Evolutionary conservation across 2,329 filamentous ascomycete species (phyloP), one percentile per base, ranked within the genome.

Genomic region (Trichoderma arundinaceum): DNA sequence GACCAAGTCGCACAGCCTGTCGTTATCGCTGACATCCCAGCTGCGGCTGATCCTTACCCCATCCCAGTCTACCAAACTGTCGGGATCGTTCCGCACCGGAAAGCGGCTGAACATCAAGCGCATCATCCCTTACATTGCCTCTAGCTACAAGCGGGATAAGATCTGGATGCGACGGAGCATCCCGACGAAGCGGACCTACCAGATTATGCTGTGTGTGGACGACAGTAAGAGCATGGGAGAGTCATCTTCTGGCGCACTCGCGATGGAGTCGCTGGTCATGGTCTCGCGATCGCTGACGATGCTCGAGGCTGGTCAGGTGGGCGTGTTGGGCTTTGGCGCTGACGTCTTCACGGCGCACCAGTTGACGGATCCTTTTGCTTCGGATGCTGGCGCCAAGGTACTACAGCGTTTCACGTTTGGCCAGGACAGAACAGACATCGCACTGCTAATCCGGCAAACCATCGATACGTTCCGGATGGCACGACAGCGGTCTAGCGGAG

Each of bases 51-150:
- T 99, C 72, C 89, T 99, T 44, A 92, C 92, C 0, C 95, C 96
- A 0, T 98, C 94, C 0, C 89, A 96, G 61, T 94, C 94, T 1
- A 98, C 95, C 43, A 99, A 98, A 75, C 91, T 99, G 68, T 94
- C 94, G 1, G 95, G 95, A 49, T 93, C 96, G 71, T 98, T 96
- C 85, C 92, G 95, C 71, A 99, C 95, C 0, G 95, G 95, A 69
- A 99, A 99, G 78, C 90, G 95, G 0, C 92, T 99, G 72, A 99
- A 98, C 79, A 97, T 99, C 82, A 98, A 98, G 80, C 92, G 94
- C 71, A 99, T 99, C 79, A 99, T 99, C 73, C 95, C 96, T 0
- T 99, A 99, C 80, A 98, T 99, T 72, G 95, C 96, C 1, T 98
- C 94, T 0, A 90, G 91, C 75, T 99, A 97, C 85, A 98, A 97